Evolutionary conservation across 2,329 filamentous ascomycete genomes (phyloP).

Genomic region (Harringtonia lauricola): DNA sequence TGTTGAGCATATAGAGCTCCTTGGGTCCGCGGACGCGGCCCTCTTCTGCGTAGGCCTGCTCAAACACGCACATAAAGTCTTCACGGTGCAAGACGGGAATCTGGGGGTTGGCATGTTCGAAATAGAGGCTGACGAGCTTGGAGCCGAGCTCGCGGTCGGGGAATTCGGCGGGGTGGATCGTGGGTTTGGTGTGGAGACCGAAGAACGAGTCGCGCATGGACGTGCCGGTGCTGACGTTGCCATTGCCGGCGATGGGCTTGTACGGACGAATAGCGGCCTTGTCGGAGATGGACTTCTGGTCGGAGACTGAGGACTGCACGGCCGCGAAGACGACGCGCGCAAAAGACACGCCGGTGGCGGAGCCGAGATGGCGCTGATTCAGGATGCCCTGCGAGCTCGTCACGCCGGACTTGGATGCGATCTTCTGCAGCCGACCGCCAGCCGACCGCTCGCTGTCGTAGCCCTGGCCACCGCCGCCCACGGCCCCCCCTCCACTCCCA

Average conservation of each 20-base stretch:
- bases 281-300: slow-evolving; percentile 57
- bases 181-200: slow-evolving; percentile 83
- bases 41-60: slow-evolving; percentile 64
- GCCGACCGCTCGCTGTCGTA: slow-evolving; percentile 33
- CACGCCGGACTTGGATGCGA: slow-evolving; percentile 45
- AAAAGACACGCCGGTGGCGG: slow-evolving; percentile 86
- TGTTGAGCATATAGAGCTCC: slow-evolving; percentile 90
- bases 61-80: slow-evolving; percentile 83
- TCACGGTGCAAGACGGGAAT: slow-evolving; percentile 83
- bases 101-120: slow-evolving; percentile 92
- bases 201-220: slow-evolving; percentile 96
- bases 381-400: slow-evolving; percentile 38
- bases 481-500: background rate
- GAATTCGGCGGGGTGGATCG: slow-evolving; percentile 75
- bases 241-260: slow-evolving; percentile 36
- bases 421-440: slow-evolving; percentile 42
- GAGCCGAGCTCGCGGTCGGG: slow-evolving; percentile 65
- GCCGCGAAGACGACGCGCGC: slow-evolving; percentile 89
- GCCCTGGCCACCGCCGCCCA: background rate
- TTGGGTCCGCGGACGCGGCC: slow-evolving; percentile 57
- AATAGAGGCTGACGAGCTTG: slow-evolving; percentile 72
- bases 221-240: slow-evolving; percentile 43
- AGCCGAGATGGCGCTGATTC: slow-evolving; percentile 72
- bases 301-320: slow-evolving; percentile 61
- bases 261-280: slow-evolving; percentile 50